These are phyloP conservation scores for Quercus alba DNA, from an alignment of 306 rosid genomes.

Conservation along the genomic window DNA sequence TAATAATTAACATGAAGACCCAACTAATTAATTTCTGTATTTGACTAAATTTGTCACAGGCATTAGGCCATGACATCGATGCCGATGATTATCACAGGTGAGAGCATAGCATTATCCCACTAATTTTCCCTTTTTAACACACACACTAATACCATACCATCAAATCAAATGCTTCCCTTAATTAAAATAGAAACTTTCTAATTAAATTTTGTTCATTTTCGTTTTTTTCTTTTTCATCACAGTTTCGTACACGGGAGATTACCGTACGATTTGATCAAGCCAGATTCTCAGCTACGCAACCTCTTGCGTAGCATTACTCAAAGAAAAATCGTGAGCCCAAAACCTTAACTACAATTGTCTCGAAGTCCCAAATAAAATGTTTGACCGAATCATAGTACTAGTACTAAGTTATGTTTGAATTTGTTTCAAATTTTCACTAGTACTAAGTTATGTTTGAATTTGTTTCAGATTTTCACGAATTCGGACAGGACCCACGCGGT, in stretches of 20 bases:
- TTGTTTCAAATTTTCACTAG: constrained; percentile 48
- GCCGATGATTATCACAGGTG: constrained; percentile 85
- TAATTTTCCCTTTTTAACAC: neutral
- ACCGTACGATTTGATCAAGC: constrained; percentile 70
- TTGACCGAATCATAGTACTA: neutral
- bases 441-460: neutral
- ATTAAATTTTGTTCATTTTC: neutral
- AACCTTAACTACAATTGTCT: too few species aligned
- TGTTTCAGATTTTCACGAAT: constrained; percentile 73
- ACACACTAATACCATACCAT: neutral
- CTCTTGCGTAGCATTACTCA: constrained; percentile 56
- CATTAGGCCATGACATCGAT: constrained; percentile 61
- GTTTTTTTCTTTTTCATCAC: neutral
- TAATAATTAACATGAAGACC: too few species aligned
- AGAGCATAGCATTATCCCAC: neutral
- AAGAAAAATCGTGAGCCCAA: constrained; percentile 55
- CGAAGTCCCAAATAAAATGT: neutral
- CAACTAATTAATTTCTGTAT: neutral
- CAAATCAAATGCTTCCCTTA: neutral
- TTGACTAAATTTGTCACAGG: constrained; percentile 30
- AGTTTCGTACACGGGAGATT: constrained; percentile 92
- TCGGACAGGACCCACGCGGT: constrained; percentile 76
- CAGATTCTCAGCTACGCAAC: constrained; percentile 57
- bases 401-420: neutral
- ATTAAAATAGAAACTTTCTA: neutral